Evolutionary conservation across 2,329 filamentous ascomycete genomes (phyloP).

Genomic region (Cucurbitaria berberidis): DNA sequence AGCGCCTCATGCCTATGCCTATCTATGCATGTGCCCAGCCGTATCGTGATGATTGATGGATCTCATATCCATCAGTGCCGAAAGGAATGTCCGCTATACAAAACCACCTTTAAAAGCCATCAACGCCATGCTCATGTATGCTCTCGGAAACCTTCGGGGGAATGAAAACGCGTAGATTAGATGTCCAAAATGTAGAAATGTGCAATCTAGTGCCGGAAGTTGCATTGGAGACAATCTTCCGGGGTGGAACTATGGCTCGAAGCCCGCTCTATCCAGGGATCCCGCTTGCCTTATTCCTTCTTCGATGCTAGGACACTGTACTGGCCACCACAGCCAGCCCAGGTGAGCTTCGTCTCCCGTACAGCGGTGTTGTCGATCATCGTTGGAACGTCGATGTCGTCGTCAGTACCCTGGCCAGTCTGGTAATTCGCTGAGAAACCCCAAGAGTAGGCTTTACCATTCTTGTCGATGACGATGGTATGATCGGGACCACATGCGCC

Average conservation of each 20-base stretch:
- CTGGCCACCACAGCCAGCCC: conserved; percentile 87
- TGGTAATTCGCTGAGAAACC: conserved; percentile 83
- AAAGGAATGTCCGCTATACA: conserved; percentile 12
- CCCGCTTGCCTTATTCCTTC: conserved; percentile 23
- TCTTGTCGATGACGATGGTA: conserved; percentile 70
- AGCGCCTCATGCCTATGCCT: conserved; percentile 1
- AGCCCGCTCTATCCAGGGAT: neutral
- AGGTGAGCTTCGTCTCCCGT: conserved; percentile 73
- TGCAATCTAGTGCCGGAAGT: conserved; percentile 8
- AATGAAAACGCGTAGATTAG: conserved; percentile 6
- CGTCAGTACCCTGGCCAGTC: conserved; percentile 76
- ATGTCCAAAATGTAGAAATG: conserved; percentile 14
- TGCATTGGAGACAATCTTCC: neutral
- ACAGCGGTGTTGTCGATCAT: conserved; percentile 85
- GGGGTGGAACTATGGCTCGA: neutral
- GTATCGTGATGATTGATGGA: conserved; percentile 4
- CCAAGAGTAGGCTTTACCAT: conserved; percentile 78
- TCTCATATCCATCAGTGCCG: neutral
- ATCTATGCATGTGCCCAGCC: conserved; percentile 1
- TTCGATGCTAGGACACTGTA: conserved; percentile 68
- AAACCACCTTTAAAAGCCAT: conserved; percentile 9
- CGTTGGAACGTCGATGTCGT: conserved; percentile 79
- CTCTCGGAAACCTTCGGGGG: conserved; percentile 9
- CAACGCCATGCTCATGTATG: conserved; percentile 32
- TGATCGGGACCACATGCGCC: conserved; percentile 74